Base-by-base conservation (phyloP, 805 yeast species). In the Grigorovia jiainica region DNA sequence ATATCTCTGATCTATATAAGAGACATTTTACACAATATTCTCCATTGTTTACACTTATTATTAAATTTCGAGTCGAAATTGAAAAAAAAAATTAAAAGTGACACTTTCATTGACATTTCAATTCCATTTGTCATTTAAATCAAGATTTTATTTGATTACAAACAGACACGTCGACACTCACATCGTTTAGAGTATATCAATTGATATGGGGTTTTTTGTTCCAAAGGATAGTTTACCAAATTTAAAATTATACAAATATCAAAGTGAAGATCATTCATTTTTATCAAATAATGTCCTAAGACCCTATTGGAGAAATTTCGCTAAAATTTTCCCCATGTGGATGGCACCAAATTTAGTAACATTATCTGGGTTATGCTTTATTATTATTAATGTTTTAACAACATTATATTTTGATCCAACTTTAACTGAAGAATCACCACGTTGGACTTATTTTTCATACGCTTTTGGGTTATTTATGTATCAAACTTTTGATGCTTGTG, bases 401-500 rank as follows among this genome's bases (percentile, higher is more conserved):
- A 84, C 82, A 17, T 72, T 87, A 48, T 79, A 77, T 57, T 80
- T 70, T 50, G 94, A 87, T 58, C 95, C 95, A 3, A 65, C 71
- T 40, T 70, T 87, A 46, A 63, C 75, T 35, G 52, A 71, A 37
- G 70, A 68, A 3, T 70, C 75, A 10, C 96, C 97, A 4, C 61
- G 73, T 34, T 86, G 95, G 95, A 73, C 81, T 16, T 86, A 83
- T 59, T 73, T 75, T 51, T 67, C 81, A 34, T 85, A 85, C 59
- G 96, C 94, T 0, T 55, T 83, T 47, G 92, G 95, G 4, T 65
- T 90, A 49, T 87, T 89, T 56, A 66, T 89, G 71, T 89, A 89
- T 61, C 97, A 89, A 60, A 89, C 97, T 0, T 87, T 90, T 58
- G 97, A 89, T 63, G 95, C 96, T 1, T 85, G 95, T 61, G 97